phyloP scores from a whole-genome alignment of 306 rosid genomes.

The Prunus campanulata region DNA sequence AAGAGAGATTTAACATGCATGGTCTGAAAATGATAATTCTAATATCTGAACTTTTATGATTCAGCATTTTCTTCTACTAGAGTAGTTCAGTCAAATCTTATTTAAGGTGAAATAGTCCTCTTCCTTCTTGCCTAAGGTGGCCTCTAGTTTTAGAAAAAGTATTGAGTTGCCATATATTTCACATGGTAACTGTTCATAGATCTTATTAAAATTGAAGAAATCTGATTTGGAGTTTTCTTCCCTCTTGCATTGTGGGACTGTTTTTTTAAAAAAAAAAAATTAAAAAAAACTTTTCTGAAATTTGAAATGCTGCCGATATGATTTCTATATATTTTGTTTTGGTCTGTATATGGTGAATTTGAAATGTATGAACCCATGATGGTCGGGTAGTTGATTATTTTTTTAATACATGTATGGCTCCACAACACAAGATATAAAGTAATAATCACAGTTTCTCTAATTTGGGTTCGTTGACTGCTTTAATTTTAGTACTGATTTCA shows the following conservation, averaged over 20 bases:
- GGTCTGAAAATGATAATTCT: no score
- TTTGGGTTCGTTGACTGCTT: not conserved
- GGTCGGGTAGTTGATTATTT: not conserved
- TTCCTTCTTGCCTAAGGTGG: not conserved
- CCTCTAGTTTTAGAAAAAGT: not conserved
- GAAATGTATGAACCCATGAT: not conserved
- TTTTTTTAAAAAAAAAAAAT: no score
- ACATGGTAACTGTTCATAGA: not conserved
- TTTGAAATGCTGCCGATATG: not conserved
- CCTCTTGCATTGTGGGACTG: not conserved
- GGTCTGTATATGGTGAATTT: not conserved
- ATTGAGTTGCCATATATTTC: not conserved
- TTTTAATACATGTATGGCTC: not conserved
- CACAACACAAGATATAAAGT: no score
- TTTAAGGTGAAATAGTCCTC: no score
- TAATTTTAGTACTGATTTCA: not conserved
- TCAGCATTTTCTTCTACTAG: no score
- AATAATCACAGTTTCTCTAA: not conserved
- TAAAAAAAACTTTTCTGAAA: not conserved
- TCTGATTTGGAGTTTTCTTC: not conserved
- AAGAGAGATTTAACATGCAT: no score
- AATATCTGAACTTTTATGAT: no score
- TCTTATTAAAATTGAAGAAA: not conserved
- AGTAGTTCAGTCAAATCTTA: no score
- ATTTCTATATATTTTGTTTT: not conserved